These are phyloP conservation scores for Globisporangium sylvaticum DNA, from an alignment of 352 stramenopile genomes.

Conservation along the genomic window DNA sequence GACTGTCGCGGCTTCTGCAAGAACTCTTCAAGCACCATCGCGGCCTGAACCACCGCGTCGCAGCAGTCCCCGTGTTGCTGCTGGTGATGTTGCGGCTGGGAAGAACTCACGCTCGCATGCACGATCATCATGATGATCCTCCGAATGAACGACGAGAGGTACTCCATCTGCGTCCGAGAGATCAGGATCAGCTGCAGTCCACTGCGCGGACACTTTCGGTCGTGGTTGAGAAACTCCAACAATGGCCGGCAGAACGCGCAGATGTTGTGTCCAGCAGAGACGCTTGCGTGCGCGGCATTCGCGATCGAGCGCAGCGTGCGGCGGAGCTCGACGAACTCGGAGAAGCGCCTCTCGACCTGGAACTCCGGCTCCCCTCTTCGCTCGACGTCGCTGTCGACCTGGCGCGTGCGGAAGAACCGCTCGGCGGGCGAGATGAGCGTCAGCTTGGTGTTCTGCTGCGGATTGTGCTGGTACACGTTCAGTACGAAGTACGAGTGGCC, in stretches of 20 bases:
- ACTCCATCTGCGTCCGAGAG: neutral
- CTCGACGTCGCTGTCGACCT: neutral
- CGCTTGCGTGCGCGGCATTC: neutral
- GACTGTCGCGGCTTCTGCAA: neutral
- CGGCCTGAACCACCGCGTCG: neutral
- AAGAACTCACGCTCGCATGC: neutral
- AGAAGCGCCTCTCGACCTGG: neutral
- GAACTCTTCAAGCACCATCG: neutral
- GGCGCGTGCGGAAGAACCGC: neutral
- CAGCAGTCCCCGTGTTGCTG: neutral
- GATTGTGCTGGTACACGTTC: neutral
- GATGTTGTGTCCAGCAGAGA: neutral
- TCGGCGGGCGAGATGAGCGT: neutral
- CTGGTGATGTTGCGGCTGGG: neutral
- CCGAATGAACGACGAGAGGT: neutral
- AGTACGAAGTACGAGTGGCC: neutral
- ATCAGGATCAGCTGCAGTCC: neutral
- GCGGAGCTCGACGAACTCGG: neutral
- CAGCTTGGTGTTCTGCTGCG: neutral
- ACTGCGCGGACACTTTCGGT: neutral
- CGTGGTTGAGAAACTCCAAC: neutral
- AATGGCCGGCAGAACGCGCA: neutral
- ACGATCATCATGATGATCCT: neutral
- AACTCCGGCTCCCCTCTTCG: neutral
- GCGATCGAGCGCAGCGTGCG: neutral